These are phyloP conservation scores for Myxozyma sirexii DNA, from an alignment of 805 yeast species.

Conservation along the genomic window DNA sequence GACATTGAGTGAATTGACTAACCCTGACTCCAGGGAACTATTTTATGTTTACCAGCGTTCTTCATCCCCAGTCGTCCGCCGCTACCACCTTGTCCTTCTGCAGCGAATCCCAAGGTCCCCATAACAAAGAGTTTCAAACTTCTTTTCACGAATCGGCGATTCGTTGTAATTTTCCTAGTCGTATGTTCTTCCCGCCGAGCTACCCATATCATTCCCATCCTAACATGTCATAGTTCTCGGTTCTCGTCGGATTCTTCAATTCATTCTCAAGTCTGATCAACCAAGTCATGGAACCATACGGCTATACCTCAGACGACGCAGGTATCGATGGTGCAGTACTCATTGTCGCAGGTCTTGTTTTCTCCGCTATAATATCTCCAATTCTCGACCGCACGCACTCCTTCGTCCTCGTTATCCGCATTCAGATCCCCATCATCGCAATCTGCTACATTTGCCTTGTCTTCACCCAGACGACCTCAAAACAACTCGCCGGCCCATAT, in stretches of 20 bases:
- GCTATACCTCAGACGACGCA: slow-evolving; percentile 42
- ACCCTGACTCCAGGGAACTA: slow-evolving; percentile 29
- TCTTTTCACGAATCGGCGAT: slow-evolving; percentile 30
- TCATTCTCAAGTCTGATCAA: slow-evolving; percentile 40
- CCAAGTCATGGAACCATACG: slow-evolving; percentile 43
- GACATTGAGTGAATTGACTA: too few relatives aligned
- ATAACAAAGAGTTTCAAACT: slow-evolving; percentile 33
- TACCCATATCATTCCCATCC: not conserved
- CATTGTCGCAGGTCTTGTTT: slow-evolving; percentile 41
- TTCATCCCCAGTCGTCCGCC: slow-evolving; percentile 38
- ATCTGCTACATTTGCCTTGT: slow-evolving; percentile 40
- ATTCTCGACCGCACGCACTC: slow-evolving; percentile 39
- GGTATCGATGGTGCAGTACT: slow-evolving; percentile 42
- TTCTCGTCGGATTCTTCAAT: slow-evolving; percentile 43
- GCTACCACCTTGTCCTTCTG: slow-evolving; percentile 42
- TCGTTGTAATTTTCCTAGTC: slow-evolving; percentile 18
- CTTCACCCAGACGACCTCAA: slow-evolving; percentile 39
- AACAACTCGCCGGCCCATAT: slow-evolving; percentile 40
- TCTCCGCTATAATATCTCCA: slow-evolving; percentile 40
- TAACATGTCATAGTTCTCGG: slow-evolving; percentile 35
- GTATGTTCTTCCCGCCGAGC: not conserved
- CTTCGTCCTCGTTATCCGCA: slow-evolving; percentile 32
- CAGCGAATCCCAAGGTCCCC: slow-evolving; percentile 37
- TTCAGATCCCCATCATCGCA: slow-evolving; percentile 40
- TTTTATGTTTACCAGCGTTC: slow-evolving; percentile 28